Evolutionary conservation across 495 filamentous ascomycete species (phyloP), one percentile per base, ranked within the genome.

Genomic region (Podospora pseudopauciseta): DNA sequence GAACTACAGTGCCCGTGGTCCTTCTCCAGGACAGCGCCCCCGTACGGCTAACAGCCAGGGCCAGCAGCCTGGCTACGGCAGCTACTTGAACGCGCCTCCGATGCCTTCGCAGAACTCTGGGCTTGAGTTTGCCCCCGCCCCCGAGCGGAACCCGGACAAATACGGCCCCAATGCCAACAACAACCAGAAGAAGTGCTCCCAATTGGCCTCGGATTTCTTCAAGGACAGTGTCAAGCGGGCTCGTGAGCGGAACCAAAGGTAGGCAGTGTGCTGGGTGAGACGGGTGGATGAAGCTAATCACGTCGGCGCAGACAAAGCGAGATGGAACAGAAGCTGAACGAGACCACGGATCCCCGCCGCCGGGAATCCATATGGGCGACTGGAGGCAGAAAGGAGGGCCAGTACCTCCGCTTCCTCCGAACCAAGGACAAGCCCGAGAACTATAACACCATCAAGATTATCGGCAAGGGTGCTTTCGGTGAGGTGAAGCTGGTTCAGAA

Each of bases 381-480:
- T 63, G 88, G 92, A 65, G 88, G 91, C 61, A 90, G 90, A 71
- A 90, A 91, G 70, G 95, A 99, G 74, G 92, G 91, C 13, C 88
- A 90, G 66, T 99, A 95, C 80, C 84, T 99, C 65, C 93, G 95
- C 53, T 97, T 98, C 84, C 83, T 97, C 67, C 89, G 95, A 60
- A 97, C 95, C 58, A 93, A 92, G 77, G 92, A 97, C 73, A 88
- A 87, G 73, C 92, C 95, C 6, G 86, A 91, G 65, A 97, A 98
- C 81, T 99, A 97, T 84, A 85, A 88, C 70, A 97, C 95, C 6
- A 85, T 97, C 77, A 98, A 97, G 83, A 91, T 97, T 71, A 98
- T 99, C 74, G 95, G 95, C 74, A 99, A 98, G 85, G 95, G 95
- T 77, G 95, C 95, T 16, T 99, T 99, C 76, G 95, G 95, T 79